Base-by-base conservation (phyloP, 257 asterid species). In the Gardenia jasminoides region DNA sequence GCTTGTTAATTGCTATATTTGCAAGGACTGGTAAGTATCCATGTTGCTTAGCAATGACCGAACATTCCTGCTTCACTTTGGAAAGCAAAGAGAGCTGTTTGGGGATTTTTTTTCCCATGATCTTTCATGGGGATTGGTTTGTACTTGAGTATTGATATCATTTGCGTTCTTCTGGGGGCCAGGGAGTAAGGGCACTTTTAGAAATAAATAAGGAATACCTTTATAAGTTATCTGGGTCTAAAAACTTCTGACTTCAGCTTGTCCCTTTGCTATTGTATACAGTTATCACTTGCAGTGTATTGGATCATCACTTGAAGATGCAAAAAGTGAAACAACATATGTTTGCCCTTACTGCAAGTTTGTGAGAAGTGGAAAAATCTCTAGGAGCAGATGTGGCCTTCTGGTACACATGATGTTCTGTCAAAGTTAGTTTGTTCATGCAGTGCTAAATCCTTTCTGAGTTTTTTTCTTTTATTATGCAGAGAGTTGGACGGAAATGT, bases 271-370 rank as follows among this genome's bases (percentile, higher is more conserved):
- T 85, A 31, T 75, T 43, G 85, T 86, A 16, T 67, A 75, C 91
- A 94, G 98, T 79, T 91, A 84, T 81, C 97, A 94, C 84, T 75
- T 82, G 88, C 88, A 81, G 78, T 94, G 97, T 67, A 33, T 82
- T 15, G 87, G 85, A 76, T 71, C 79, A 50, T 78, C 83, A 67
- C 52, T 80, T 59, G 90, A 74, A 75, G 91, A 83, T 78, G 71
- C 91, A 50, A 76, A 33, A 65, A 50, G 62, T 65, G 73, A 59
- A 67, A 81, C 67, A 58, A 20, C 26, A 24, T 80, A 70, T 87
- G 80, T 86, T 79, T 94, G 98, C 84, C 83, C 80, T 26, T 90
- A 85, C 83, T 94, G 98, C 85, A 79, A 83, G 76, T 90, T 86
- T 59, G 62, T 88, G 66, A 85, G 77, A 76, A 85, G 85, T 82